Conservation (phyloP, 2,329 filamentous ascomycete species). For the Kalaharituber pfeilii region DNA sequence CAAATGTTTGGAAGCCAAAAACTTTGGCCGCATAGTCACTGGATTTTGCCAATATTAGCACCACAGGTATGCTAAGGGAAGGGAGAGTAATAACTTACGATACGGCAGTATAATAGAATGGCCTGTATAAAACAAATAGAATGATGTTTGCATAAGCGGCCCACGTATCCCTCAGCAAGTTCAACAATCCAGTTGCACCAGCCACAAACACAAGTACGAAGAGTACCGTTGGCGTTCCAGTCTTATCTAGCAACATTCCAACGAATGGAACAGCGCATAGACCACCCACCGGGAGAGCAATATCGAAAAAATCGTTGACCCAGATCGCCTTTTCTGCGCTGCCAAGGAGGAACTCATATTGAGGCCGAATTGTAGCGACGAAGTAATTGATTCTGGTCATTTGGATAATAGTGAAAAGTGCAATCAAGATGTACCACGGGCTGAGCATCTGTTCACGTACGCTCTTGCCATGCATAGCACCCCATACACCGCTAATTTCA, state of each 20-base stretch:
- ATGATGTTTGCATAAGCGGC: conserved; percentile 58
- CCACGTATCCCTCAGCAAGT: conserved; percentile 52
- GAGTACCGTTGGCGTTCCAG: conserved; percentile 55
- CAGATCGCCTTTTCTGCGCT: conserved; percentile 43
- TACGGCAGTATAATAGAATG: conserved; percentile 80
- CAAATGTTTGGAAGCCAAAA: conserved; percentile 80
- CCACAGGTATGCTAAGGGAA: conserved; percentile 18
- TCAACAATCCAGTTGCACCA: conserved; percentile 58
- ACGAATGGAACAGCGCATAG: conserved; percentile 77
- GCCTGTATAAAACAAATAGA: conserved; percentile 70
- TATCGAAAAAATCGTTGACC: conserved; percentile 72
- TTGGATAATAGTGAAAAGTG: conserved; percentile 51
- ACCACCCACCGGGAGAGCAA: conserved; percentile 68
- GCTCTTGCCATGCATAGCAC: conserved; percentile 57
- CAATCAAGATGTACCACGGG: conserved; percentile 72
- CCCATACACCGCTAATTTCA: conserved; percentile 63
- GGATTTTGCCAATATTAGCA: conserved; percentile 25
- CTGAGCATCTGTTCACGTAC: conserved; percentile 56
- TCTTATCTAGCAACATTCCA: conserved; percentile 59
- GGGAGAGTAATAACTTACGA: conserved; percentile 31
- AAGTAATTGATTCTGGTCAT: conserved; percentile 78
- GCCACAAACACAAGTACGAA: conserved; percentile 50
- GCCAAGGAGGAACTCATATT: conserved; percentile 60
- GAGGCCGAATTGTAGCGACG: conserved; percentile 65
- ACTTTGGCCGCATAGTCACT: conserved; percentile 73